A percentile compares a stretch with the other conserved stretches of the same genome.
These are phyloP conservation scores for Rusavskia elegans DNA, from an alignment of 495 filamentous ascomycete genomes.

Conservation along the genomic window DNA sequence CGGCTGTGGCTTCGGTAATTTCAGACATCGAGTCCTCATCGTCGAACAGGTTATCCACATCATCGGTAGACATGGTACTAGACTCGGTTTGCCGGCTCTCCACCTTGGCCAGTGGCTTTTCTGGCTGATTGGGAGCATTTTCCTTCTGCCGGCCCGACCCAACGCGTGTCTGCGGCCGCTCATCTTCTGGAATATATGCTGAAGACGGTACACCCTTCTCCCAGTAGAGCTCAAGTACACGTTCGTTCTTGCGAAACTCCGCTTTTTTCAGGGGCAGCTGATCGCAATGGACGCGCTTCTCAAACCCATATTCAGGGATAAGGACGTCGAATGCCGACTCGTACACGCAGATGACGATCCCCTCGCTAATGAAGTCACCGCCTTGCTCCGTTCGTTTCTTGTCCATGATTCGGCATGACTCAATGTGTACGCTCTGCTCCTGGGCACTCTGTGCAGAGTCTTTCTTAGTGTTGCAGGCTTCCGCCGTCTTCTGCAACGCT, in stretches of 20 bases:
- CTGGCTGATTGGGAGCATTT: slow-evolving; percentile 55
- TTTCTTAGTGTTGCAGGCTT: slow-evolving; percentile 97
- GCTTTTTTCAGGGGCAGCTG: slow-evolving; percentile 97
- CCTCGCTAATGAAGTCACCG: slow-evolving; percentile 89
- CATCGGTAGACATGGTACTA: slow-evolving; percentile 75
- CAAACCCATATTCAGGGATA: slow-evolving; percentile 95
- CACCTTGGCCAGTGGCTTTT: slow-evolving; percentile 70
- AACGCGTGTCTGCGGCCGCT: slow-evolving; percentile 67
- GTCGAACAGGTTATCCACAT: slow-evolving; percentile 84
- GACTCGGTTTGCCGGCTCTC: slow-evolving; percentile 85
- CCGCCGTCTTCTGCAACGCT: slow-evolving; percentile 75
- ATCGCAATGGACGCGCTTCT: slow-evolving; percentile 98
- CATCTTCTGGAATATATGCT: slow-evolving; percentile 91
- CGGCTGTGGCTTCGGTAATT: slow-evolving; percentile 66
- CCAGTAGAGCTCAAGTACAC: slow-evolving; percentile 93
- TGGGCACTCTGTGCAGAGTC: slow-evolving; percentile 95
- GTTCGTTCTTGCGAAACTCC: slow-evolving; percentile 88
- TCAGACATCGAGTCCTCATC: slow-evolving; percentile 83
- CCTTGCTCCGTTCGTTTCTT: slow-evolving; percentile 68
- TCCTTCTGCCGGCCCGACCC: slow-evolving; percentile 37
- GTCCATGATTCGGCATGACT: slow-evolving; percentile 89
- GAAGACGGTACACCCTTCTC: slow-evolving; percentile 97
- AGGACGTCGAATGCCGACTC: slow-evolving; percentile 97
- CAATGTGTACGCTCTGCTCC: slow-evolving; percentile 97
- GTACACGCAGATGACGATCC: slow-evolving; percentile 93